These are phyloP conservation scores for Dipteronia sinensis DNA, from an alignment of 345 rosid species.

Conservation along the genomic window DNA sequence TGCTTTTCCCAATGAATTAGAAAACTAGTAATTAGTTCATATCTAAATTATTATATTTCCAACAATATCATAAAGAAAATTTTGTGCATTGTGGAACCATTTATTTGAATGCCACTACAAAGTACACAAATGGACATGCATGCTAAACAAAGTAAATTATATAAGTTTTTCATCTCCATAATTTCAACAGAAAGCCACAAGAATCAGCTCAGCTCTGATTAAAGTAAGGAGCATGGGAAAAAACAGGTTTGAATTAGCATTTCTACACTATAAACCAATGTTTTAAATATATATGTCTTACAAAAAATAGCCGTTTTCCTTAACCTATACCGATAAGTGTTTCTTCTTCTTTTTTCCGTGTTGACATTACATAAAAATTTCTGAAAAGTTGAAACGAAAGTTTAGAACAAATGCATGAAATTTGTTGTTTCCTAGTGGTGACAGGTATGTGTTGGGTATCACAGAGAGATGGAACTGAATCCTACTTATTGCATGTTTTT, in stretches of 20 bases:
- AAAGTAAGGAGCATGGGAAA: background rate
- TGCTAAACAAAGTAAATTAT: background rate
- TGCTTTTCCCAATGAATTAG: conserved; percentile 35
- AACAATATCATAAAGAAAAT: background rate
- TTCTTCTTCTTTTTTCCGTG: background rate
- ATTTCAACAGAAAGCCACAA: background rate
- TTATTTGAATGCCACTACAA: background rate
- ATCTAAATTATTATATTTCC: background rate
- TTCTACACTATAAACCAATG: background rate
- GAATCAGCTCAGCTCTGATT: background rate
- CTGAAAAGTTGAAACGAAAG: background rate
- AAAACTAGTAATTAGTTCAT: conserved; percentile 20
- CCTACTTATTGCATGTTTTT: background rate
- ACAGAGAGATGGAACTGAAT: background rate
- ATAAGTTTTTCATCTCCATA: background rate
- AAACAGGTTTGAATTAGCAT: background rate
- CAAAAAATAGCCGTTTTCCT: background rate
- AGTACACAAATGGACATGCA: background rate
- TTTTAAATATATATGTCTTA: background rate
- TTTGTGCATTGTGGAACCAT: too few relatives aligned
- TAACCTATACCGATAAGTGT: background rate
- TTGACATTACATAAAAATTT: background rate
- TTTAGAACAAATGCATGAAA: background rate
- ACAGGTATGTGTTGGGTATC: background rate
- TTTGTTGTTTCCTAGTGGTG: background rate